A percentile compares a stretch with the other conserved stretches of the same genome.
These are phyloP conservation scores for Hypoxylon fuscum DNA, from an alignment of 495 filamentous ascomycete genomes.

Conservation along the genomic window DNA sequence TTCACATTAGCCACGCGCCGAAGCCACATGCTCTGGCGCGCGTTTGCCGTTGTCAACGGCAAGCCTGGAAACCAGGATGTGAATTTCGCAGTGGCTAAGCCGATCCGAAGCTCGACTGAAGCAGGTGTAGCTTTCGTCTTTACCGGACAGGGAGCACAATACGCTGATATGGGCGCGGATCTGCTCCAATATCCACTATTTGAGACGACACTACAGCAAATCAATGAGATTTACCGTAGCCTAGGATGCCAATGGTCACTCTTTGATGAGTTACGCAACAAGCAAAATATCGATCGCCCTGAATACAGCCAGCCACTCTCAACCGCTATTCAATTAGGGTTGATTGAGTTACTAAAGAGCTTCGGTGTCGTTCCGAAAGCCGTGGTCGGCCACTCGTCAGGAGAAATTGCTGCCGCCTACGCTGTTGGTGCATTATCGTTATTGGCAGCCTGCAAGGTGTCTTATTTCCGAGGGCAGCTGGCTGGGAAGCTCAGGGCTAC, in stretches of 20 bases:
- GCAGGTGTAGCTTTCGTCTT: constrained; percentile 47
- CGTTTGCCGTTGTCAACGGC: constrained; percentile 36
- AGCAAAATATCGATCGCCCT: constrained; percentile 48
- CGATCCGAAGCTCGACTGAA: constrained; percentile 25
- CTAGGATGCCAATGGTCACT: constrained; percentile 46
- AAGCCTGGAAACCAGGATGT: constrained; percentile 5
- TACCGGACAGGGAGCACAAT: constrained; percentile 58
- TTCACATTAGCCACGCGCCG: constrained; percentile 41
- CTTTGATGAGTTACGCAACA: constrained; percentile 34
- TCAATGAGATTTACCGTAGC: constrained; percentile 34
- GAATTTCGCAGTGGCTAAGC: constrained; percentile 14
- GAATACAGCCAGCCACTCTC: constrained; percentile 54
- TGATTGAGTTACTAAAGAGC: constrained; percentile 60
- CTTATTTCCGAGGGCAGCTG: constrained; percentile 51
- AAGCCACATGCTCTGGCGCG: constrained; percentile 43
- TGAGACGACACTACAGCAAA: constrained; percentile 25
- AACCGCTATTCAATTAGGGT: constrained; percentile 56
- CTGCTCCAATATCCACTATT: constrained; percentile 46
- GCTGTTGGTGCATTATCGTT: constrained; percentile 51
- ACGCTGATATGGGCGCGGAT: constrained; percentile 58
- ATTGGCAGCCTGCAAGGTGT: constrained; percentile 55
- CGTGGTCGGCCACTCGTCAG: constrained; percentile 68
- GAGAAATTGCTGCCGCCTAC: constrained; percentile 64
- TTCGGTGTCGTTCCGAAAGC: constrained; percentile 57
- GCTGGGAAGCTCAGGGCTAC: constrained; percentile 35